Base-by-base conservation (phyloP, 1,139 yeast genomes). In the Pichia sp. region DNA sequence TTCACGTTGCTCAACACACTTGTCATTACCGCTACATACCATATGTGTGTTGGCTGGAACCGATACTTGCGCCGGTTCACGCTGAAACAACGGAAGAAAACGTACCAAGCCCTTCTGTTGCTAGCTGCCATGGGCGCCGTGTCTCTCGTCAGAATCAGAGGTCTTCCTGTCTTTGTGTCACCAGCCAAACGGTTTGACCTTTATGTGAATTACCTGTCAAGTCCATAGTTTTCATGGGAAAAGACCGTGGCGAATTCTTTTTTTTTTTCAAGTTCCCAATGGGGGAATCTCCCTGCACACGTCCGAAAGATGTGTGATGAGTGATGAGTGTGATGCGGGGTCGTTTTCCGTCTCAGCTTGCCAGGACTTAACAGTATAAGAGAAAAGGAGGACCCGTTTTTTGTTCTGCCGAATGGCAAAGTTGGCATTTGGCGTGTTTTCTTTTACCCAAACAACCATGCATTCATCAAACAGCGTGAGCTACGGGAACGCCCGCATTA, bases 41-140 rank as follows among this genome's bases (percentile, higher is more conserved):
- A 77, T 54, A 58, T 67, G 4, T 43, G 69, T 1, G 59, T 65
- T 43, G 81, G 81, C 1, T 57, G 68, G 56, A 56, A 66, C 48
- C 62, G 67, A 36, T 74, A 58, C 40, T 38, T 62, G 42, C 48
- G 48, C 13, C 38, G 49, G n/a, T 61, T 56, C 43, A 47, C 58
- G 3, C 40, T 49, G 11, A 46, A 18, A 16, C 55, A 59, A 5
- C 56, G 66, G 30, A 53, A 47, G 27, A 44, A 49, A 30, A 57
- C 66, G 0, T 64, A 64, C 44, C 44, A 40, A 1, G 24, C 46
- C 1, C 56, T 62, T 7, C 42, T 42, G 3, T 36, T 50, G 4
- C 22, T 57, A n/a, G 48, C 58, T 2, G 23, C 45, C 5, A 42
- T 57, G 7, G 54, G 59, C 4, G 23, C 43, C 13, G 44, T 48